Base-by-base conservation (phyloP, 495 filamentous ascomycete genomes). In the Penicillium simplicissimum region DNA sequence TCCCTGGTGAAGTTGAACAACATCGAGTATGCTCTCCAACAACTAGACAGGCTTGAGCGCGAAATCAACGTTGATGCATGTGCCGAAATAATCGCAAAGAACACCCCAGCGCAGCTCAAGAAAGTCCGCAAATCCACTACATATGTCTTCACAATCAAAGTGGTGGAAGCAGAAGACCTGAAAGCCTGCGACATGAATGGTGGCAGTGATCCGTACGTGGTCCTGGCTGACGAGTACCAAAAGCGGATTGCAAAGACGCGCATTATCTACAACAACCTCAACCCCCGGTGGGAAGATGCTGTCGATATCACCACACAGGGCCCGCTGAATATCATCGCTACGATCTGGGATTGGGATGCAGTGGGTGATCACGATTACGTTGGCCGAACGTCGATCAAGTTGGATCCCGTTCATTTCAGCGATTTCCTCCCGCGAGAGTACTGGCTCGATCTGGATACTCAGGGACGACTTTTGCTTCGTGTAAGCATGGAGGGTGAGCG, bases 401-500 rank as follows among this genome's bases (percentile, higher is more conserved):
- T 99, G 19, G 95, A 99, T 64, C 95, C 95, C 10, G 81, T 90
- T 34, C 92, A 97, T 77, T 99, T 99, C 75, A 87, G 93, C 59
- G 95, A 99, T 71, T 99, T 94, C 69, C 73, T 98, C 60, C 95
- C 95, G 8, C 81, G 91, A 57, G 95, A 99, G 70, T 97, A 96
- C 71, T 99, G 95, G 95, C 84, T 98, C 25, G 93, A 98, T 70
- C 84, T 99, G 42, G 95, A 99, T 71, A 97, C 93, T 4, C 96
- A 99, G 70, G 95, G 95, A 2, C 81, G 96, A 55, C 77, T 99
- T 45, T 71, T 99, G 40, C 82, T 99, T 40, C 82, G 96, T 62
- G 90, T 98, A 28, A 96, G 91, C 67, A 99, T 99, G 95, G 95
- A 99, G 77, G 95, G 95, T 57, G 95, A 99, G 72, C 84, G 95